These are phyloP conservation scores for Misopates orontium DNA, from an alignment of 257 asterid species.

Conservation along the genomic window DNA sequence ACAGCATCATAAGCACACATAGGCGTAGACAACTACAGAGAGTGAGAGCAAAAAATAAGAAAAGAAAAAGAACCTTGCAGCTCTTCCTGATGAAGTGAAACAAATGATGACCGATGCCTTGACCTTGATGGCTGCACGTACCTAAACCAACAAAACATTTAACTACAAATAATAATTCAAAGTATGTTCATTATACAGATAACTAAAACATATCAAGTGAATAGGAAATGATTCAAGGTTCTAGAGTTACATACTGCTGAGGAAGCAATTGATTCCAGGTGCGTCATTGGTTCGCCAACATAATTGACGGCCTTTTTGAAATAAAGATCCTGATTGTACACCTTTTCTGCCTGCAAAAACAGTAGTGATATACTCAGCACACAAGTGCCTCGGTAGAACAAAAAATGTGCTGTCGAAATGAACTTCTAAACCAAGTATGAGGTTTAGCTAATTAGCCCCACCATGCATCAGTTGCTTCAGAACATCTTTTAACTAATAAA, in stretches of 20 bases:
- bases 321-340: conserved; percentile 74
- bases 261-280: conserved; percentile 89
- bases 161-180: background rate
- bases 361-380: background rate
- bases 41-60: background rate
- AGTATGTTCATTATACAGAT: background rate
- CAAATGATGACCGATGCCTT: conserved; percentile 89
- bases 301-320: conserved; percentile 70
- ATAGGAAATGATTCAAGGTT: conserved; percentile 1
- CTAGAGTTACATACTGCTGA: conserved; percentile 57
- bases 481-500: background rate
- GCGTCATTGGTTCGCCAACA: conserved; percentile 88
- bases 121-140: conserved; percentile 92
- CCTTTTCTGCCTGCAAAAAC: conserved; percentile 81
- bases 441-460: background rate
- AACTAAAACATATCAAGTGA: background rate
- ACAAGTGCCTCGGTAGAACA: conserved; percentile 2
- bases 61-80: conserved; percentile 63
- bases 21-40: background rate
- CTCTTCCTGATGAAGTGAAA: conserved; percentile 95
- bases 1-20: too few relatives aligned
- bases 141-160: conserved; percentile 41
- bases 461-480: background rate
- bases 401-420: background rate
- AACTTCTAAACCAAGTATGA: background rate